These are phyloP conservation scores for Globisporangium orthogonon DNA, from an alignment of 352 stramenopile species.

Conservation along the genomic window DNA sequence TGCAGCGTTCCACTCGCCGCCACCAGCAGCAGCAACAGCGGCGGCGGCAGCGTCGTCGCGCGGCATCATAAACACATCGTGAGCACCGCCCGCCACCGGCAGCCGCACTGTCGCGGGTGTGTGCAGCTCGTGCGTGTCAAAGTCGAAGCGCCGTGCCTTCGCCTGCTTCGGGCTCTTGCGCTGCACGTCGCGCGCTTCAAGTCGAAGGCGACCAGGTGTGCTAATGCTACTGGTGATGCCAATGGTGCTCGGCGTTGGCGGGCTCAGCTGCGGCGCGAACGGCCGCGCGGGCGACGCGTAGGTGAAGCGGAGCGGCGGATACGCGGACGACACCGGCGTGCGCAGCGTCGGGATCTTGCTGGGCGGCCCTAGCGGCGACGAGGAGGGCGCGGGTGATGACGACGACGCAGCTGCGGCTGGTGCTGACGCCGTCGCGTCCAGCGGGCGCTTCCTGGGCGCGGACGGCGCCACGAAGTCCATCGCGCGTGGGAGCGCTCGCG, in stretches of 20 bases:
- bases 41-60: background rate
- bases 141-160: slow-evolving; percentile 5
- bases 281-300: slow-evolving; percentile 1
- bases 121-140: slow-evolving; percentile 8
- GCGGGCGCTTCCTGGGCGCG: slow-evolving; percentile 6
- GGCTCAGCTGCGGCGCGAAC: slow-evolving; percentile 2
- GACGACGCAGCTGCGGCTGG: background rate
- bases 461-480: slow-evolving; percentile 9
- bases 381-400: background rate
- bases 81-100: background rate
- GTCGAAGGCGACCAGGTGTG: slow-evolving; percentile 2
- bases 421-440: slow-evolving; percentile 9
- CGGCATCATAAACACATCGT: background rate
- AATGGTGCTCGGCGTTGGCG: background rate
- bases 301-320: background rate
- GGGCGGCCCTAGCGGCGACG: background rate
- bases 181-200: slow-evolving; percentile 8
- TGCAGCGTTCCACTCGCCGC: background rate
- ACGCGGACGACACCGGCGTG: background rate
- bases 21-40: background rate
- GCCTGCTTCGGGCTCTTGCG: slow-evolving; percentile 11
- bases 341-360: slow-evolving; percentile 3
- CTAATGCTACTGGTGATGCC: background rate
- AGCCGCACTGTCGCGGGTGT: slow-evolving; percentile 1
- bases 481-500: too few relatives aligned